These are phyloP conservation scores for Pseudogymnoascus sp. DNA, from an alignment of 2,329 filamentous ascomycete species.

Conservation along the genomic window DNA sequence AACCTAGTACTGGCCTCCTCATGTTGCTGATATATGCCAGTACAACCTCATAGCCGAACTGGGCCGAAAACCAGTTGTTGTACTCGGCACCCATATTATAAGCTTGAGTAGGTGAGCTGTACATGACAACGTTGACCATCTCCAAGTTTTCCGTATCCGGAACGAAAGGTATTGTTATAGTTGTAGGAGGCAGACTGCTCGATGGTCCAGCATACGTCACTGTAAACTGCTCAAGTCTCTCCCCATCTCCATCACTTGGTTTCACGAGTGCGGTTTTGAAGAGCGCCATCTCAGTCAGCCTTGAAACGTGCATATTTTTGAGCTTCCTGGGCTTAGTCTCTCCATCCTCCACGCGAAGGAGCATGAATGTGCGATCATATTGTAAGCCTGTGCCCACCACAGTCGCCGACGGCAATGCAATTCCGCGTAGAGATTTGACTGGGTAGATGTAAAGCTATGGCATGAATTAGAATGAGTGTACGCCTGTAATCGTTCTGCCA, in stretches of 20 bases:
- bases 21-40: slow-evolving; percentile 58
- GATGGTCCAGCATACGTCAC: slow-evolving; percentile 32
- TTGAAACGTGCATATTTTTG: slow-evolving; percentile 49
- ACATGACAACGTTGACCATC: slow-evolving; percentile 46
- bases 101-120: slow-evolving; percentile 47
- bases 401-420: slow-evolving; percentile 43
- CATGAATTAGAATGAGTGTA: neutral
- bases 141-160: slow-evolving; percentile 40
- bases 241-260: slow-evolving; percentile 26
- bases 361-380: slow-evolving; percentile 63
- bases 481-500: neutral
- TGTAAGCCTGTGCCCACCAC: slow-evolving; percentile 53
- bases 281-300: slow-evolving; percentile 51
- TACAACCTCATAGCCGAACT: slow-evolving; percentile 52
- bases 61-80: slow-evolving; percentile 58
- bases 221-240: slow-evolving; percentile 22
- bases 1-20: slow-evolving; percentile 53
- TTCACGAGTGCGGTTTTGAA: slow-evolving; percentile 49
- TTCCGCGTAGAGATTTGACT: slow-evolving; percentile 61
- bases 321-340: slow-evolving; percentile 27
- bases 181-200: neutral
- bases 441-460: slow-evolving; percentile 60
- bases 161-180: slow-evolving; percentile 41
- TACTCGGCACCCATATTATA: slow-evolving; percentile 54
- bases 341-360: slow-evolving; percentile 42